Conservation (phyloP, 1,284 basidiomycete species). For the Malassezia globosa region DNA sequence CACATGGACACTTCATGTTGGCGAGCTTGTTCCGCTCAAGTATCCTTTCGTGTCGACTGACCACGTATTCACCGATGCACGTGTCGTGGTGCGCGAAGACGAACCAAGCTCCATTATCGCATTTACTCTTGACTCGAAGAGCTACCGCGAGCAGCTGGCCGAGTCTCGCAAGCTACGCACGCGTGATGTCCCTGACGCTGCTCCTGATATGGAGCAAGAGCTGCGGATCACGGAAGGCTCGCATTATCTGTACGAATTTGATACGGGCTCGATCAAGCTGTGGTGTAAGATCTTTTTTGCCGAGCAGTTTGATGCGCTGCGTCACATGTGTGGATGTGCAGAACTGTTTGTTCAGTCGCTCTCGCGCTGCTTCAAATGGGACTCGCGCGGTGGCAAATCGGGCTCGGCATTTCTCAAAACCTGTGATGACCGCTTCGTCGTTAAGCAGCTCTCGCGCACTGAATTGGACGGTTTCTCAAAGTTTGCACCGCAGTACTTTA, state of each 20-base stretch:
- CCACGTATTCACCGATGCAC: constrained; percentile 77
- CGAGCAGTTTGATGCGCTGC: constrained; percentile 89
- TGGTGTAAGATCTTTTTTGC: constrained; percentile 83
- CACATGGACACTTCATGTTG: constrained; percentile 52
- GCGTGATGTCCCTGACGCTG: constrained; percentile 10
- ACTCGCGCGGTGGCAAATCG: constrained; percentile 88
- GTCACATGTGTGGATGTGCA: constrained; percentile 83
- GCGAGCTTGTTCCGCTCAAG: constrained; percentile 52
- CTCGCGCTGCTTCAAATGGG: constrained; percentile 89
- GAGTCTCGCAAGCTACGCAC: constrained; percentile 22
- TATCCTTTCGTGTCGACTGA: constrained; percentile 51
- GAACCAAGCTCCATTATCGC: constrained; percentile 98
- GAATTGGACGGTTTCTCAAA: constrained; percentile 92
- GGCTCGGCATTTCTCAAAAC: constrained; percentile 87
- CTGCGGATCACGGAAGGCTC: constrained; percentile 35
- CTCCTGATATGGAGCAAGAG: constrained; percentile 55
- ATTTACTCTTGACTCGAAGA: constrained; percentile 77
- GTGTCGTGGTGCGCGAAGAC: constrained; percentile 77
- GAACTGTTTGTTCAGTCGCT: constrained; percentile 85
- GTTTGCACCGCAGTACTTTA: constrained; percentile 94
- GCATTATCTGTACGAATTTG: constrained; percentile 45
- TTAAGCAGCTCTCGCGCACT: constrained; percentile 82
- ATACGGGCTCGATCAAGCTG: constrained; percentile 71
- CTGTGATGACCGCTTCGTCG: constrained; percentile 90
- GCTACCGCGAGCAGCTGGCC: constrained; percentile 53